Conservation (phyloP, 805 yeast species). For the Yarrowia keelungensis region DNA sequence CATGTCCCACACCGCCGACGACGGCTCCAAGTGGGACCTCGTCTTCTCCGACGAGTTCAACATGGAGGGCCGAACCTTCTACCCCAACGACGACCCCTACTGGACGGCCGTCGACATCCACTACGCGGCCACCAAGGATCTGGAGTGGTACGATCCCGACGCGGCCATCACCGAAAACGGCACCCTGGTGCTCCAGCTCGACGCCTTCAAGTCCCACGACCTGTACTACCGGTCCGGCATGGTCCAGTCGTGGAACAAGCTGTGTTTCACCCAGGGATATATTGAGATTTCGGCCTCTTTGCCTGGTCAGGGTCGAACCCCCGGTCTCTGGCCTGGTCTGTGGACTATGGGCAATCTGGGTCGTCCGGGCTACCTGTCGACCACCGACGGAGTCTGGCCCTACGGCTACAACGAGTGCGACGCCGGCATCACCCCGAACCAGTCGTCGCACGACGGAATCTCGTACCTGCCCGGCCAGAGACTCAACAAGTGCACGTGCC, state of each 20-base stretch:
- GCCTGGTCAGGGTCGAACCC: constrained; percentile 77
- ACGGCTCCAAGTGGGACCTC: constrained; percentile 73
- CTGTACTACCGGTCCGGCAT: constrained; percentile 86
- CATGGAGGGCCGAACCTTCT: constrained; percentile 87
- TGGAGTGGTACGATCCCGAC: constrained; percentile 96
- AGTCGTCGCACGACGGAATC: constrained; percentile 87
- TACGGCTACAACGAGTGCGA: constrained; percentile 86
- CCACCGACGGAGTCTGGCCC: constrained; percentile 96
- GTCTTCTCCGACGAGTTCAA: constrained; percentile 93
- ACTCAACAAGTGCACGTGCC: constrained; percentile 78
- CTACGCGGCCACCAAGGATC: constrained; percentile 86
- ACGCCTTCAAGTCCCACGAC: constrained; percentile 80
- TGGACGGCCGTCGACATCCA: constrained; percentile 85
- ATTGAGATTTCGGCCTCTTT: constrained; percentile 77
- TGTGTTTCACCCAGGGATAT: constrained; percentile 86
- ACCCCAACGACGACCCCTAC: constrained; percentile 89
- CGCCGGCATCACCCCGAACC: constrained; percentile 94
- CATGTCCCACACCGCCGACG: constrained; percentile 57
- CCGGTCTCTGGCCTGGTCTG: constrained; percentile 95
- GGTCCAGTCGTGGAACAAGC: constrained; percentile 90
- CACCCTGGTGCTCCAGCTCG: constrained; percentile 70
- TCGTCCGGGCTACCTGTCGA: constrained; percentile 86
- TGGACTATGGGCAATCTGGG: constrained; percentile 96
- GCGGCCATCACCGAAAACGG: constrained; percentile 82
- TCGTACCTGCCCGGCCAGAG: constrained; percentile 86